Percentiles rank a stretch among this genome's conserved stretches.
Conservation (phyloP, 768 basidiomycete genomes). For the Lentinus brumalis region DNA sequence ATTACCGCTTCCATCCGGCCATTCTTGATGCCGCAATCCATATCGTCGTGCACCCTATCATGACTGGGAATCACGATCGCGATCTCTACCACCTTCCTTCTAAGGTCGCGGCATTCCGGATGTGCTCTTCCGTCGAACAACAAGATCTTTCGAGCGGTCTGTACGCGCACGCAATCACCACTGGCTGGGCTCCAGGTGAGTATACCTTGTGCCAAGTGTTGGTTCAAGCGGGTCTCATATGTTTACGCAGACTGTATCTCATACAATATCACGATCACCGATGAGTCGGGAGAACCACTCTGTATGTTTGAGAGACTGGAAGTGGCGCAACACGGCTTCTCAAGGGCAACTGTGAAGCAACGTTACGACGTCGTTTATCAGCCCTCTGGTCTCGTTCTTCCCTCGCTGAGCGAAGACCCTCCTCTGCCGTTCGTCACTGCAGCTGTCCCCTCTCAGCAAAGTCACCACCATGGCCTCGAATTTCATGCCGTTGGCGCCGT, state of each 20-base stretch:
- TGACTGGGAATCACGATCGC: constrained; percentile 33
- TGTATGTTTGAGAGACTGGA: constrained; percentile 22
- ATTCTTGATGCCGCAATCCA: constrained; percentile 42
- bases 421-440: too few species aligned
- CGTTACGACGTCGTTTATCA: constrained; percentile 25
- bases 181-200: constrained; percentile 33
- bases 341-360: constrained; percentile 15
- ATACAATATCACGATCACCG: constrained; percentile 31
- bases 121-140: constrained; percentile 22
- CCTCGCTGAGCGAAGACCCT: too few species aligned
- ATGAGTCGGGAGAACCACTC: constrained; percentile 30
- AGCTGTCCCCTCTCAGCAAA: too few species aligned
- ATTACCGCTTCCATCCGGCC: constrained; percentile 39
- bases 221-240: neutral
- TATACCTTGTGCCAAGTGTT: neutral
- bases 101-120: constrained; percentile 12
- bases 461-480: too few species aligned
- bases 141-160: constrained; percentile 17
- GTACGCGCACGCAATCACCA: constrained; percentile 28
- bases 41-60: constrained; percentile 31
- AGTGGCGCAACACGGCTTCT: constrained; percentile 17
- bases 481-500: too few species aligned
- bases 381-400: constrained; percentile 3
- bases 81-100: constrained; percentile 38
- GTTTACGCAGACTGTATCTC: constrained; percentile 22